phyloP scores from a whole-genome alignment of 371 early-diverging fungal genomes.

The Mucor circinelloides region DNA sequence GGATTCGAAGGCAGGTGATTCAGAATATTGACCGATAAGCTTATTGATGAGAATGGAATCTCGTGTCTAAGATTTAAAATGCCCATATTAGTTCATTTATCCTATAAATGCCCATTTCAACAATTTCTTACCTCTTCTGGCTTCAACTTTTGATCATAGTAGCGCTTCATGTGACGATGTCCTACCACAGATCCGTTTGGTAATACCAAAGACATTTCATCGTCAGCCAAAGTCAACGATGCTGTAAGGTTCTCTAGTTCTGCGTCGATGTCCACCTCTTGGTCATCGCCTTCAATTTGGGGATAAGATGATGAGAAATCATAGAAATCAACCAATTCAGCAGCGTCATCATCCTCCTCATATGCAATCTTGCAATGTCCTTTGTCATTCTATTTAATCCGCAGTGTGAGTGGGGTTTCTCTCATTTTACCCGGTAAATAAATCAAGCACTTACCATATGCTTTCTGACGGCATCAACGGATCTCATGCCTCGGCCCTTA shows the following conservation, averaged over 20 bases:
- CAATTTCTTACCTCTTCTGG: constrained; percentile 49
- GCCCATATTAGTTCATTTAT: not conserved
- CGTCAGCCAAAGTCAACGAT: constrained; percentile 55
- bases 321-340: constrained; percentile 93
- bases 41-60: constrained; percentile 56
- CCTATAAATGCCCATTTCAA: not conserved
- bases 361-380: constrained; percentile 95
- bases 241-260: constrained; percentile 41
- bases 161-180: constrained; percentile 79
- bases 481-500: constrained; percentile 80
- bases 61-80: constrained; percentile 30
- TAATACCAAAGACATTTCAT: constrained; percentile 83
- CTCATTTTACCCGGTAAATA: not conserved
- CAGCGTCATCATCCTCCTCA: constrained; percentile 86
- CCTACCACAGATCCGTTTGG: constrained; percentile 86
- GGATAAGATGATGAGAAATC: constrained; percentile 70
- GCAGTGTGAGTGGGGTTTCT: not conserved
- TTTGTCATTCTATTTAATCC: constrained; percentile 68
- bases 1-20: constrained; percentile 41
- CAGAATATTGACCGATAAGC: constrained; percentile 51
- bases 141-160: constrained; percentile 86
- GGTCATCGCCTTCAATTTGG: constrained; percentile 47
- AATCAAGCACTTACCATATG: constrained; percentile 78
- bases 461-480: constrained; percentile 88
- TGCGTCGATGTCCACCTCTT: constrained; percentile 61